Evolutionary conservation across 2,329 filamentous ascomycete genomes (phyloP).

Genomic region (Ophiocordyceps camponoti-rufipedis): DNA sequence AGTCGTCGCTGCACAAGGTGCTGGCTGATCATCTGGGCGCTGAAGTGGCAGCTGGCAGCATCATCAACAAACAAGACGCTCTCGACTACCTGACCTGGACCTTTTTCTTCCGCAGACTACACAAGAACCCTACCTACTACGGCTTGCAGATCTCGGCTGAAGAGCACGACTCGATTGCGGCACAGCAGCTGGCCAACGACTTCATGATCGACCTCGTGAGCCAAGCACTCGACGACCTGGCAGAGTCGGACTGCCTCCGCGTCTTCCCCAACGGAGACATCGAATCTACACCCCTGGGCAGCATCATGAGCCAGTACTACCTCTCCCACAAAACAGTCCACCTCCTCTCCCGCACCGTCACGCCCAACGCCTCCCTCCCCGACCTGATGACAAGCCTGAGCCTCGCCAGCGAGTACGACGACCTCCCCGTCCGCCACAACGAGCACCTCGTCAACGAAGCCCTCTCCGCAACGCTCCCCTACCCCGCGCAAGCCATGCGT

Average conservation of each 20-base stretch:
- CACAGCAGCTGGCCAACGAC: slow-evolving; percentile 76
- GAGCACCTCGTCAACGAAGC: slow-evolving; percentile 95
- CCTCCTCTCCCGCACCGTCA: slow-evolving; percentile 60
- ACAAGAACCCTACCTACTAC: slow-evolving; percentile 98
- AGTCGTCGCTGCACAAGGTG: slow-evolving; percentile 90
- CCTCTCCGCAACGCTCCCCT: slow-evolving; percentile 63
- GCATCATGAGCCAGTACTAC: slow-evolving; percentile 99
- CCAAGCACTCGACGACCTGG: slow-evolving; percentile 65
- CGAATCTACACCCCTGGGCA: slow-evolving; percentile 76
- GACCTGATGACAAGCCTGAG: slow-evolving; percentile 88
- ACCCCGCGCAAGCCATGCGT: slow-evolving; percentile 38
- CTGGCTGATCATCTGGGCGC: slow-evolving; percentile 93
- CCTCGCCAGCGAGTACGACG: slow-evolving; percentile 85
- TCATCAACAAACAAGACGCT: slow-evolving; percentile 88
- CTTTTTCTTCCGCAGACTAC: slow-evolving; percentile 91
- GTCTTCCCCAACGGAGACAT: slow-evolving; percentile 78
- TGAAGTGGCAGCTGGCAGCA: slow-evolving; percentile 84
- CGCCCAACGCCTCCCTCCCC: slow-evolving; percentile 55
- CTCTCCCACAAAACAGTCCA: slow-evolving; percentile 89
- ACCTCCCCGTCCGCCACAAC: slow-evolving; percentile 92
- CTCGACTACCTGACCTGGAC: slow-evolving; percentile 98
- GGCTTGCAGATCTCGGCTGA: slow-evolving; percentile 85
- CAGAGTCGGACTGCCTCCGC: slow-evolving; percentile 66
- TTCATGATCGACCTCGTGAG: slow-evolving; percentile 92
- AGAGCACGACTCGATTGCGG: slow-evolving; percentile 72